Percentiles rank a stretch among this genome's conserved stretches.
phyloP scores from a whole-genome alignment of 31 red algal genomes.

The Odonthalia washingtoniensis region DNA sequence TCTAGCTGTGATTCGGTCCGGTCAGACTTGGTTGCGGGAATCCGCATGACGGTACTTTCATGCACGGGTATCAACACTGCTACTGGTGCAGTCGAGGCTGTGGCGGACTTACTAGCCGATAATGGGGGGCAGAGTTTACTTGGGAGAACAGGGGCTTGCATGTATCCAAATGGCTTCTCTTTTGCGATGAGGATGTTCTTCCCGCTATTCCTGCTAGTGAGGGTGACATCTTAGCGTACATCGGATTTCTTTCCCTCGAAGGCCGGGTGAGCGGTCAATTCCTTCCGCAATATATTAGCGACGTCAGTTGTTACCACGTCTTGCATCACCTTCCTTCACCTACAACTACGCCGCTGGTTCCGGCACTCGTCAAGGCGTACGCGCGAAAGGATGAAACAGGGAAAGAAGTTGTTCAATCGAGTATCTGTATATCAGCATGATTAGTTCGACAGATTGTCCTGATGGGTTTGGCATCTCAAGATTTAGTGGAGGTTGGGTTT shows the following conservation, averaged over 20 bases:
- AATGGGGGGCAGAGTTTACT: constrained; percentile 1
- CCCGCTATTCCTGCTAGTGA: constrained; percentile 21
- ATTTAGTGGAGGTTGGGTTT: not conserved
- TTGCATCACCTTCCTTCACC: constrained; percentile 32
- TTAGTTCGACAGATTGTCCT: not conserved
- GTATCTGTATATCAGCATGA: not conserved
- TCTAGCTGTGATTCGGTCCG: too few species aligned
- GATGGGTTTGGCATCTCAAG: not conserved
- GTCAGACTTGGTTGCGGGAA: too few species aligned
- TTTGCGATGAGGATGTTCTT: constrained; percentile 33
- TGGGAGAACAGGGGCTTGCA: constrained; percentile 8
- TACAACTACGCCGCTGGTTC: constrained; percentile 2
- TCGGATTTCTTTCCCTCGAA: constrained; percentile 39
- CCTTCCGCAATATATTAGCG: constrained; percentile 34
- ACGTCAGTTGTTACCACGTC: constrained; percentile 6
- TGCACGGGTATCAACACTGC: too few species aligned
- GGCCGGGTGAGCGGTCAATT: not conserved
- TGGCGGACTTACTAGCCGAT: constrained; percentile 19
- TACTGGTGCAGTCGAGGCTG: constrained; percentile 7
- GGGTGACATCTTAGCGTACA: constrained; percentile 28
- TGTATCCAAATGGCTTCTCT: constrained; percentile 17
- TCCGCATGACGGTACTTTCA: too few species aligned
- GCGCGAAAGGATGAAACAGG: not conserved
- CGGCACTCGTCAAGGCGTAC: constrained; percentile 34
- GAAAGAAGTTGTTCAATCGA: not conserved